These are phyloP conservation scores for Hanseniaspora jakobsenii DNA, from an alignment of 805 yeast species.

Conservation along the genomic window DNA sequence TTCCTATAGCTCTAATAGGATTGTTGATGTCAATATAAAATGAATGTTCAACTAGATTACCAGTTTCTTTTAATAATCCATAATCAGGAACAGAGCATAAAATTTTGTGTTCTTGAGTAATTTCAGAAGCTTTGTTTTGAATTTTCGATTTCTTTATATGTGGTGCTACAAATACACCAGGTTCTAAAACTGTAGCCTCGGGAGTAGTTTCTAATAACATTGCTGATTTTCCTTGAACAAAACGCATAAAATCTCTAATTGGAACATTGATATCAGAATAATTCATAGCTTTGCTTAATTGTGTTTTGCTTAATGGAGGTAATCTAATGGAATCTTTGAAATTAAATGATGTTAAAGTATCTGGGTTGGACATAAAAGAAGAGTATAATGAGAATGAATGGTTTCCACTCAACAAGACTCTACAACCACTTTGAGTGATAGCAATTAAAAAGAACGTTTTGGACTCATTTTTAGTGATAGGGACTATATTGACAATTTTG, in stretches of 20 bases:
- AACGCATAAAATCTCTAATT: slow-evolving; percentile 5
- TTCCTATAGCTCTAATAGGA: slow-evolving; percentile 54
- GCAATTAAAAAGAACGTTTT: slow-evolving; percentile 63
- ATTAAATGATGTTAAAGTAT: slow-evolving; percentile 2
- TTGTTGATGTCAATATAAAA: slow-evolving; percentile 55
- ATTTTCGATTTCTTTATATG: slow-evolving; percentile 27
- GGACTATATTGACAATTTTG: slow-evolving; percentile 50
- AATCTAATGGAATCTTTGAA: slow-evolving; percentile 40
- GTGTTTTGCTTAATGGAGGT: slow-evolving; percentile 42
- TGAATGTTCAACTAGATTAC: slow-evolving; percentile 67
- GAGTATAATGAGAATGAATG: slow-evolving; percentile 22
- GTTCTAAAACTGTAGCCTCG: slow-evolving; percentile 55
- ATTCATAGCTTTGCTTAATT: slow-evolving; percentile 21
- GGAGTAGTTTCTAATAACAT: slow-evolving; percentile 45
- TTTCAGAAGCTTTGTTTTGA: too few relatives aligned
- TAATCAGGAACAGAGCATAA: slow-evolving; percentile 76
- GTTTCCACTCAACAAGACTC: slow-evolving; percentile 46
- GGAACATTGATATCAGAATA: slow-evolving; percentile 13
- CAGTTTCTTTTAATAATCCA: slow-evolving; percentile 65
- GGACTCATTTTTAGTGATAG: slow-evolving; percentile 45
- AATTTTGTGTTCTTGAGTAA: slow-evolving; percentile 31
- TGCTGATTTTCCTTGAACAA: slow-evolving; percentile 42
- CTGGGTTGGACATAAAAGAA: neutral
- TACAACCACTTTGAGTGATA: slow-evolving; percentile 69
- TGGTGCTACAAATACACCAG: slow-evolving; percentile 75